Percentiles rank a stretch among this genome's conserved stretches.
Conservation (phyloP, 192 early-diverging fungal genomes). For the Linnemannia hyalina region DNA sequence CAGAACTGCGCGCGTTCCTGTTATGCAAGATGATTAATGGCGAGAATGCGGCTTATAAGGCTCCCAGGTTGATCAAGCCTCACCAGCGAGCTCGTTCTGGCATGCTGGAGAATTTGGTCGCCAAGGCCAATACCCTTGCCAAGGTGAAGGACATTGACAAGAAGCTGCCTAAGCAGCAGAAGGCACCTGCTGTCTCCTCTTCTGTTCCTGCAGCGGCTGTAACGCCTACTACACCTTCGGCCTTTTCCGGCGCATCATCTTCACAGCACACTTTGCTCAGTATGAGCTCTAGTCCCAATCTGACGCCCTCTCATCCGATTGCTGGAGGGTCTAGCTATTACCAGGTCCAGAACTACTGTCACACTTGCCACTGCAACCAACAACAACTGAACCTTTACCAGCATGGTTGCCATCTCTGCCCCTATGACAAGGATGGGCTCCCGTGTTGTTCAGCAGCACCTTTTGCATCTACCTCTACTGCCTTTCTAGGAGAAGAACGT, state of each 20-base stretch:
- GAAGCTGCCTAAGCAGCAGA: constrained; percentile 14
- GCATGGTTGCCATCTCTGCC: not conserved
- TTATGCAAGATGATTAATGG: constrained; percentile 67
- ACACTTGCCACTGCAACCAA: not conserved
- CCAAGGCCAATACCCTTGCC: constrained; percentile 52
- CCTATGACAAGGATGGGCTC: not conserved
- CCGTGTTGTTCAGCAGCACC: not conserved
- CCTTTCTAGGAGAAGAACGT: not conserved
- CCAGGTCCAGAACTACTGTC: not conserved
- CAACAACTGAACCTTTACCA: not conserved
- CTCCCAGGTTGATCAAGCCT: constrained; percentile 63
- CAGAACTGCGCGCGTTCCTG: constrained; percentile 55
- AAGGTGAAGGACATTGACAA: constrained; percentile 44
- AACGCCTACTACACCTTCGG: not conserved
- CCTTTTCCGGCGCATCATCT: not conserved
- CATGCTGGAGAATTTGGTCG: constrained; percentile 60
- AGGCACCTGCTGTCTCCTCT: not conserved
- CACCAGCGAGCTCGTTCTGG: constrained; percentile 64
- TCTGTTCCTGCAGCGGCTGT: not conserved
- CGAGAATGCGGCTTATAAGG: constrained; percentile 68
- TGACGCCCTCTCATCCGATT: not conserved
- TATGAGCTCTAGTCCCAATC: not conserved
- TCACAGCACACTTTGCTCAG: not conserved
- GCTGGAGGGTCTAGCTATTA: not conserved
- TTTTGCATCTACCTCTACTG: not conserved